These are phyloP conservation scores for Striga asiatica DNA, from an alignment of 257 asterid species.

Conservation along the genomic window DNA sequence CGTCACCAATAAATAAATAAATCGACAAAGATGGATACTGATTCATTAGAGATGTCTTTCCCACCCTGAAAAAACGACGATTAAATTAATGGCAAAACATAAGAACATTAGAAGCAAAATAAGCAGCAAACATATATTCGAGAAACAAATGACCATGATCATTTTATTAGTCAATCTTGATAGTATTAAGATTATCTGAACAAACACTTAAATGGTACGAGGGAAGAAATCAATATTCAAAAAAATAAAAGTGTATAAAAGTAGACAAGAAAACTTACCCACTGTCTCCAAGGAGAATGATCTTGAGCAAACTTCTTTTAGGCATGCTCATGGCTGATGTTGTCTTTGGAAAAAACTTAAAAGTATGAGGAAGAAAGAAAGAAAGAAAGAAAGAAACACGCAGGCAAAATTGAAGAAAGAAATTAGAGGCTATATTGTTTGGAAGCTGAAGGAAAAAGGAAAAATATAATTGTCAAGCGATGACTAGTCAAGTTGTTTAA, in stretches of 20 bases:
- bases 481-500: too few species aligned
- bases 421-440: too few species aligned
- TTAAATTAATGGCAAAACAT: neutral
- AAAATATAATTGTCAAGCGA: too few species aligned
- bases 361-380: too few species aligned
- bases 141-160: too few species aligned
- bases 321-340: slow-evolving; percentile 32
- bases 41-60: slow-evolving; percentile 71
- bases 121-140: too few species aligned
- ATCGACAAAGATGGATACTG: slow-evolving; percentile 53
- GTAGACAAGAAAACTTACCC: slow-evolving; percentile 35
- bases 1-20: neutral
- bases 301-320: slow-evolving; percentile 59
- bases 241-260: neutral
- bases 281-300: slow-evolving; percentile 82
- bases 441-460: too few species aligned
- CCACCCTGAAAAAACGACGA: slow-evolving; percentile 49
- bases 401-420: too few species aligned
- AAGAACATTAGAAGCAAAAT: too few species aligned
- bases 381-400: too few species aligned
- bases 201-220: neutral
- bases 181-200: neutral
- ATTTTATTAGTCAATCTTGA: too few species aligned
- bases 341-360: too few species aligned
- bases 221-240: neutral